These are phyloP conservation scores for Chlamydomonas sphaeroides DNA, from an alignment of 139 green algal species.

Conservation along the genomic window DNA sequence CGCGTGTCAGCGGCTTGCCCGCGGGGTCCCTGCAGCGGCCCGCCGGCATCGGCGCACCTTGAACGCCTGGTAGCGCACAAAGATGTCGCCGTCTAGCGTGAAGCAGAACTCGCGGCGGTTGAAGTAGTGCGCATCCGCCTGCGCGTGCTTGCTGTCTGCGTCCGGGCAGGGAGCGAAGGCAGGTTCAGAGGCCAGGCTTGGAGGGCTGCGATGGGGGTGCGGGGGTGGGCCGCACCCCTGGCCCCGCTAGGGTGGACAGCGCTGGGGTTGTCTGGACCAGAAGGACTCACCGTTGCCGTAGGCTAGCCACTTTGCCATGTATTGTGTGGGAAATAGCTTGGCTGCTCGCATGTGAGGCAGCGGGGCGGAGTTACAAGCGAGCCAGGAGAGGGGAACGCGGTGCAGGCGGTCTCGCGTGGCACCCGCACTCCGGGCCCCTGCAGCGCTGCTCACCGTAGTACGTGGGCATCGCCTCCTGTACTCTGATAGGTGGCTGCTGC, in stretches of 20 bases:
- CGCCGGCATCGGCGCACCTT: slow-evolving; percentile 78
- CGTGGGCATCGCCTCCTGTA: slow-evolving; percentile 52
- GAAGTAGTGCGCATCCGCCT: slow-evolving; percentile 80
- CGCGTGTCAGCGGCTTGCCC: no score
- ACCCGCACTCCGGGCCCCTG: no score
- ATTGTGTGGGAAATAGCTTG: slow-evolving; percentile 78
- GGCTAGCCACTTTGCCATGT: slow-evolving; percentile 89
- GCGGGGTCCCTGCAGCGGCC: background rate
- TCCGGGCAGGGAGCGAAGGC: no score
- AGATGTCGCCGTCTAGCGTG: slow-evolving; percentile 97
- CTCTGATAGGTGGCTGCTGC: slow-evolving; percentile 2
- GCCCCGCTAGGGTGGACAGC: no score
- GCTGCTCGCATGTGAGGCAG: slow-evolving; percentile 54
- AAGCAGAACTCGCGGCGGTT: slow-evolving; percentile 96
- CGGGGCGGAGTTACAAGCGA: no score
- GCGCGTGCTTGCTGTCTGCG: slow-evolving; percentile 83
- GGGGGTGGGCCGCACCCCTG: no score
- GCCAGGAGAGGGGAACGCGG: no score
- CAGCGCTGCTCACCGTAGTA: slow-evolving; percentile 66
- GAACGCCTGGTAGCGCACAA: slow-evolving; percentile 98
- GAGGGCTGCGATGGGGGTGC: no score
- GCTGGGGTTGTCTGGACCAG: no score
- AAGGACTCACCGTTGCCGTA: slow-evolving; percentile 88
- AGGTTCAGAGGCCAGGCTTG: no score
- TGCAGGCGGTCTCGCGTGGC: no score